Percentiles rank a stretch among this genome's conserved stretches.
These are phyloP conservation scores for Papiliotrema flavescens DNA, from an alignment of 1,284 basidiomycete species.

Conservation along the genomic window DNA sequence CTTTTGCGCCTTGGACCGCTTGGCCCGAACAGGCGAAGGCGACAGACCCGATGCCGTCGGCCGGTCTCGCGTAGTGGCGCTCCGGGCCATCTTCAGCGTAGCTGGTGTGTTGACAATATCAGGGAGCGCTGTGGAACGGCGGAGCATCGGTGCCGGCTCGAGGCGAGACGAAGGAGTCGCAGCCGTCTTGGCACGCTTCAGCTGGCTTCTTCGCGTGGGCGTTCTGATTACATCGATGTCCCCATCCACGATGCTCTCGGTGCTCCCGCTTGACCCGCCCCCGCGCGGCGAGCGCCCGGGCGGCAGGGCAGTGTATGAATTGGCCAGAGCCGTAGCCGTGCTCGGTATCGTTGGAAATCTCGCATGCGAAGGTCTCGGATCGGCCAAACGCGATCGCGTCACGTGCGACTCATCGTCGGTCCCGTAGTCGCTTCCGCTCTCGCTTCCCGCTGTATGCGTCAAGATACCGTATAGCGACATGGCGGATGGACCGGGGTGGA, in stretches of 20 bases:
- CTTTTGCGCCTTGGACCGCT: conserved; percentile 7
- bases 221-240: not conserved
- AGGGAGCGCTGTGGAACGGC: conserved; percentile 2
- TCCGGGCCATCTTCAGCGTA: not conserved
- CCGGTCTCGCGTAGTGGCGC: not conserved
- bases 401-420: conserved; percentile 7
- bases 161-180: not conserved
- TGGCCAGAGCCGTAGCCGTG: conserved; percentile 11
- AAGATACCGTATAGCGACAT: conserved; percentile 1
- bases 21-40: not conserved
- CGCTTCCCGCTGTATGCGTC: not conserved
- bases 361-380: not conserved
- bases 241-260: not conserved
- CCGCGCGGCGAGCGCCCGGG: not conserved
- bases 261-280: not conserved
- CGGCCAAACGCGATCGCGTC: not conserved
- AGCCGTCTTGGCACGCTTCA: not conserved
- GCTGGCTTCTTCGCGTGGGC: not conserved
- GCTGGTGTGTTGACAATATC: not conserved
- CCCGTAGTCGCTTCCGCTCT: conserved; percentile 14
- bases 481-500: conserved; percentile 12
- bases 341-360: conserved; percentile 16
- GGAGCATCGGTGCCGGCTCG: not conserved
- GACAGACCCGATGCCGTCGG: not conserved
- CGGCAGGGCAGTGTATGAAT: conserved; percentile 5